These are phyloP conservation scores for Zea mays DNA, from an alignment of 176 grass and related monocot genomes.

Conservation along the genomic window DNA sequence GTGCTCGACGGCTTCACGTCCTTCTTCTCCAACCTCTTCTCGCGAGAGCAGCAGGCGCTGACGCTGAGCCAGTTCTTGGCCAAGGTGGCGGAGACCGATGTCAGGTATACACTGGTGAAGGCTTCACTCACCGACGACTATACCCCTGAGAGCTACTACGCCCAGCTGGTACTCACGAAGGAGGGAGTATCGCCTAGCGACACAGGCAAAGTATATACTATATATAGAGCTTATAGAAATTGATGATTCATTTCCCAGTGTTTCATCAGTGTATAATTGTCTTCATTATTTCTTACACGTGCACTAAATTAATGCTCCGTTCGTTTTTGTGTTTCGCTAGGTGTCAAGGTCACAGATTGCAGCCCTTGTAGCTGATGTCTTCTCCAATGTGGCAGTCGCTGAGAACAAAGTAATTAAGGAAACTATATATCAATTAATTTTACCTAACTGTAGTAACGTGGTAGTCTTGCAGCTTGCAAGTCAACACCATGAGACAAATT, in stretches of 20 bases:
- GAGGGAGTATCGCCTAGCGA: slow-evolving; percentile 44
- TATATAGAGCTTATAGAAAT: slow-evolving; percentile 8
- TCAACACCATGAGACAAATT: neutral
- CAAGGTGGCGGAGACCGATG: slow-evolving; percentile 74
- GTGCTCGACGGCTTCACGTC: slow-evolving; percentile 79
- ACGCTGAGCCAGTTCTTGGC: slow-evolving; percentile 69
- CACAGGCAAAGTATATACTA: slow-evolving; percentile 50
- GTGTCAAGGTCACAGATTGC: slow-evolving; percentile 85
- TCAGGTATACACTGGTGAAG: slow-evolving; percentile 88
- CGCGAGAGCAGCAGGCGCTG: slow-evolving; percentile 54
- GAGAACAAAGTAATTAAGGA: slow-evolving; percentile 94
- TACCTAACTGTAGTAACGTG: neutral
- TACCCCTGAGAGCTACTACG: slow-evolving; percentile 58
- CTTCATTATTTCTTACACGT: slow-evolving; percentile 2
- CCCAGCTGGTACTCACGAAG: slow-evolving; percentile 56
- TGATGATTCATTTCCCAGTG: neutral
- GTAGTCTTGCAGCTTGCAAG: neutral
- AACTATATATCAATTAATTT: slow-evolving; percentile 6
- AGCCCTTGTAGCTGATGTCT: slow-evolving; percentile 77
- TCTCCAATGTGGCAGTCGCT: slow-evolving; percentile 63
- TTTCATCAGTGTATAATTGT: neutral
- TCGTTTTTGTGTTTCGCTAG: slow-evolving; percentile 37
- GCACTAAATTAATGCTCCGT: neutral
- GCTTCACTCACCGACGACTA: slow-evolving; percentile 77
- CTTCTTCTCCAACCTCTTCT: slow-evolving; percentile 77